These are phyloP conservation scores for Russula lepida DNA, from an alignment of 768 basidiomycete genomes.

Conservation along the genomic window DNA sequence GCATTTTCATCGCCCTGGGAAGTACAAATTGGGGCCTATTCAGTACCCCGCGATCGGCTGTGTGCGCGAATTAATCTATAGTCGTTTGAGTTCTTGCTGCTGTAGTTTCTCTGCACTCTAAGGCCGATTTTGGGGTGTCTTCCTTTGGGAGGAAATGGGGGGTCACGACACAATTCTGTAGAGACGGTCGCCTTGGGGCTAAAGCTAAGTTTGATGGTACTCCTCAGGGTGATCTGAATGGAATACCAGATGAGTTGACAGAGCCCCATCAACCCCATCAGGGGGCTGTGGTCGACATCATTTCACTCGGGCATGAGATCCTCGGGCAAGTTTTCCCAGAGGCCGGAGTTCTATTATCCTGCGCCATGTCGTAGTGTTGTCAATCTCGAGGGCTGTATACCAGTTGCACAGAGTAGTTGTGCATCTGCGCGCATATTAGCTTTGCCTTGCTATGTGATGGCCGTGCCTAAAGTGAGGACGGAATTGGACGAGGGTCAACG, in stretches of 20 bases:
- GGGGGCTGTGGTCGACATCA: not conserved
- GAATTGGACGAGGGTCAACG: no score
- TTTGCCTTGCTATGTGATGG: no score
- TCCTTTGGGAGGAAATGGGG: not conserved
- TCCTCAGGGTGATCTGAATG: not conserved
- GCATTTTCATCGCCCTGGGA: not conserved
- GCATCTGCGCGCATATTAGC: no score
- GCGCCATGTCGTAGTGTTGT: not conserved
- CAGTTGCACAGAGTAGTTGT: not conserved
- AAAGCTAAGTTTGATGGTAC: not conserved
- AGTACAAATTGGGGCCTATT: not conserved
- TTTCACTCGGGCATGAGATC: not conserved
- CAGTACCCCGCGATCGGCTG: no score
- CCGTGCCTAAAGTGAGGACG: no score
- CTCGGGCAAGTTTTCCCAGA: not conserved
- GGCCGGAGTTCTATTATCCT: not conserved
- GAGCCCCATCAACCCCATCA: not conserved
- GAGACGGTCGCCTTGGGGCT: no score
- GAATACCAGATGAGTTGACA: not conserved
- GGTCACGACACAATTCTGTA: not conserved
- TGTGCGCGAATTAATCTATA: no score
- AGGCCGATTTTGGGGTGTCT: not conserved
- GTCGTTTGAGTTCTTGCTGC: not conserved
- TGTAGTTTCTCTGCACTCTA: not conserved
- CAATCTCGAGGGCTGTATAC: not conserved